These are phyloP conservation scores for Geotrichum siamense DNA, from an alignment of 1,139 yeast genomes.

Conservation along the genomic window DNA sequence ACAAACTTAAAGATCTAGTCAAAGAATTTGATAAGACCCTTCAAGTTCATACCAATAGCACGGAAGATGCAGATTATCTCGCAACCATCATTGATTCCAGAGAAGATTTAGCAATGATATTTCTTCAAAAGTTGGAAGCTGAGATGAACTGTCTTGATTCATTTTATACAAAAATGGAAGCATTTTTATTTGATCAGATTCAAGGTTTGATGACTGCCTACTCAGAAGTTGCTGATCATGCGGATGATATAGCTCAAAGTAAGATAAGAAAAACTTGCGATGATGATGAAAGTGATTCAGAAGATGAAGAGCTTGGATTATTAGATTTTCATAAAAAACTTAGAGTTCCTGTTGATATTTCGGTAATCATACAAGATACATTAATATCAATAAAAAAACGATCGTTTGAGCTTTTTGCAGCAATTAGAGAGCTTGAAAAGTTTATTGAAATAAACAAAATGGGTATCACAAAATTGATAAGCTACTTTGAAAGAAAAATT, in stretches of 20 bases:
- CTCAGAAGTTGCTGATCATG: not conserved
- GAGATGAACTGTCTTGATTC: constrained; percentile 51
- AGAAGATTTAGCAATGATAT: constrained; percentile 45
- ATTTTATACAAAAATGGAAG: constrained; percentile 47
- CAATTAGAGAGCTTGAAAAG: not conserved
- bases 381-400: not conserved
- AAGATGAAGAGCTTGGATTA: not conserved
- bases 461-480: not conserved
- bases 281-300: not conserved
- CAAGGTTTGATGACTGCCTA: constrained; percentile 39
- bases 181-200: constrained; percentile 43
- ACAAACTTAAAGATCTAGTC: constrained; percentile 47
- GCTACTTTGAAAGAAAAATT: not conserved
- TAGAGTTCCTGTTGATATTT: not conserved
- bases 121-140: constrained; percentile 45
- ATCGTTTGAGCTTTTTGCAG: not conserved
- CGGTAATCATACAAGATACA: not conserved
- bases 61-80: constrained; percentile 31
- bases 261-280: not conserved
- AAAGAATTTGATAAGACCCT: not conserved
- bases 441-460: not conserved
- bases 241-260: not conserved
- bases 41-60: constrained; percentile 21
- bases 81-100: constrained; percentile 31
- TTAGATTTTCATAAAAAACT: not conserved